Evolutionary conservation across 2,329 filamentous ascomycete genomes (phyloP).

Genomic region (Botrytis medusae): DNA sequence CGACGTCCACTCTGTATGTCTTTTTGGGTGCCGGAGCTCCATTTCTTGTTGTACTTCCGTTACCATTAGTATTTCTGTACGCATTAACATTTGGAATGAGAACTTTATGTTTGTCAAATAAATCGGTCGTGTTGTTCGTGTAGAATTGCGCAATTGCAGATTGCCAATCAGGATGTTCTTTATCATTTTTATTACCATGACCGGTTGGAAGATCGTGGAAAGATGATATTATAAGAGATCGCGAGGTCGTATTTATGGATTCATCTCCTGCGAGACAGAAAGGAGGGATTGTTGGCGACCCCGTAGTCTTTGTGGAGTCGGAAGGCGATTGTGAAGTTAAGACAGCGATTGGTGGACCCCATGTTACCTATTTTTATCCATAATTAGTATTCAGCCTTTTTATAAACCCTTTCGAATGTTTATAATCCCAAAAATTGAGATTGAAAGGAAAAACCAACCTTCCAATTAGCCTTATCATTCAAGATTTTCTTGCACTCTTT

Average conservation of each 20-base stretch:
- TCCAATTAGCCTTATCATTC: constrained; percentile 27
- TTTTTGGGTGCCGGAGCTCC: not conserved
- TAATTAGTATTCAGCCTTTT: not conserved
- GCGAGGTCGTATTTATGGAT: constrained; percentile 1
- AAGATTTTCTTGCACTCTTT: constrained; percentile 22
- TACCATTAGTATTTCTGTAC: constrained; percentile 33
- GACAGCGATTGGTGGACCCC: not conserved
- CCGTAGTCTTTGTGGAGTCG: not conserved
- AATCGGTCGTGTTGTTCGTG: constrained; percentile 36
- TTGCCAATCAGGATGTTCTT: constrained; percentile 1
- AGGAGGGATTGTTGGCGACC: not conserved
- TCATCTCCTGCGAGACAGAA: constrained; percentile 15
- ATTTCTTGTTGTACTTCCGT: not conserved
- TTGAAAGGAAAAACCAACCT: not conserved
- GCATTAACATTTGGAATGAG: constrained; percentile 59
- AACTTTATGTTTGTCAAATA: constrained; percentile 65
- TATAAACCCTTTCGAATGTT: not conserved
- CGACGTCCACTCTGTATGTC: constrained; percentile 60
- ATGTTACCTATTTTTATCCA: constrained; percentile 1
- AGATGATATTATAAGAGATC: constrained; percentile 12
- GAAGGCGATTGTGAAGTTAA: not conserved
- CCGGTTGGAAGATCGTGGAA: constrained; percentile 5
- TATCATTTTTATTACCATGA: not conserved
- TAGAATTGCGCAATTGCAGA: constrained; percentile 6
- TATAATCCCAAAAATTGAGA: not conserved